A percentile compares a stretch with the other conserved stretches of the same genome.
Evolutionary conservation across 1,139 yeast species (phyloP).

Genomic region (Sugiyamaella sp.): DNA sequence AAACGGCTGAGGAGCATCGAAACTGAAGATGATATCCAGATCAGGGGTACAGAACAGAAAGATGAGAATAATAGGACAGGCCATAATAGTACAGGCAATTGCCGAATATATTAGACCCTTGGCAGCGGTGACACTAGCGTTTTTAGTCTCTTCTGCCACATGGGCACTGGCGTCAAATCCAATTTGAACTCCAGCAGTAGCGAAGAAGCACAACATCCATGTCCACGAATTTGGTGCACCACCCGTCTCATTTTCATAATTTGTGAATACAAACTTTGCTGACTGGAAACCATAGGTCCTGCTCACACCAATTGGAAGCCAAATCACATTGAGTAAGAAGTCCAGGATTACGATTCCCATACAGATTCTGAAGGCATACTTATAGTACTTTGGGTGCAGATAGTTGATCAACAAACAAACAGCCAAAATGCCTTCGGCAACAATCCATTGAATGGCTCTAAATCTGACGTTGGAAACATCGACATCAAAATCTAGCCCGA

Average conservation of each 20-base stretch:
- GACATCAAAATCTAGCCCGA: slow-evolving; percentile 29
- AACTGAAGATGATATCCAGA: slow-evolving; percentile 44
- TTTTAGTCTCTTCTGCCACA: slow-evolving; percentile 65
- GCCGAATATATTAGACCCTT: slow-evolving; percentile 58
- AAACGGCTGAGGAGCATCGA: slow-evolving; percentile 37
- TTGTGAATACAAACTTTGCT: slow-evolving; percentile 62
- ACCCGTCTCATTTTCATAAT: slow-evolving; percentile 65
- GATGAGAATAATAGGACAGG: slow-evolving; percentile 56
- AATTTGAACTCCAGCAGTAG: slow-evolving; percentile 35
- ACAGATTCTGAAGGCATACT: slow-evolving; percentile 32
- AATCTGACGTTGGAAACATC: slow-evolving; percentile 32
- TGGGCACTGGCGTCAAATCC: slow-evolving; percentile 70
- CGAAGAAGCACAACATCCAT: slow-evolving; percentile 36
- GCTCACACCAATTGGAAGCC: slow-evolving; percentile 38
- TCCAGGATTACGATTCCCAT: slow-evolving; percentile 31
- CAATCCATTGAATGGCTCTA: slow-evolving; percentile 38
- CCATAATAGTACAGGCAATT: slow-evolving; percentile 55
- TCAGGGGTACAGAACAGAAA: slow-evolving; percentile 50
- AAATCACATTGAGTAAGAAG: slow-evolving; percentile 34
- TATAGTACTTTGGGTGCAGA: slow-evolving; percentile 33
- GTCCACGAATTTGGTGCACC: slow-evolving; percentile 48
- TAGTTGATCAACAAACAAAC: slow-evolving; percentile 32
- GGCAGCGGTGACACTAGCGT: slow-evolving; percentile 62
- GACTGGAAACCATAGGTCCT: slow-evolving; percentile 45
- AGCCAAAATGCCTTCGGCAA: slow-evolving; percentile 31